A percentile compares a stretch with the other conserved stretches of the same genome.
Evolutionary conservation across 805 yeast species (phyloP).

Genomic region (Metschnikowia santaceciliae): DNA sequence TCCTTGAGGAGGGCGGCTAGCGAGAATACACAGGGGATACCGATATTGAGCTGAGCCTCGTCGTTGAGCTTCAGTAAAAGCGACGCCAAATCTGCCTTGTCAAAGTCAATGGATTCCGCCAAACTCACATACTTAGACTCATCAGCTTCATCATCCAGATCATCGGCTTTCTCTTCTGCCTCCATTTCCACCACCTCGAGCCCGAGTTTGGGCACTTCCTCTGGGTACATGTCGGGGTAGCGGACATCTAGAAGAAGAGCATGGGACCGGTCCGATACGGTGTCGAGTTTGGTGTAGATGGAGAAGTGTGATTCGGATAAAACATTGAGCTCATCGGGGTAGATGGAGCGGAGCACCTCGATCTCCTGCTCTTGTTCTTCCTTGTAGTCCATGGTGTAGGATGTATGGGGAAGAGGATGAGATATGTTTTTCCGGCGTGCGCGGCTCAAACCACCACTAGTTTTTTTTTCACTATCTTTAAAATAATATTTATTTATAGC

Average conservation of each 20-base stretch:
- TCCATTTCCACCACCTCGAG: conserved; percentile 31
- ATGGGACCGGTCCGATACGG: conserved; percentile 58
- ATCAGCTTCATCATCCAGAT: conserved; percentile 28
- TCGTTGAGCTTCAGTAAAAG: conserved; percentile 42
- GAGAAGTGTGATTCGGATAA: conserved; percentile 48
- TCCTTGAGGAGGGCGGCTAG: conserved; percentile 76
- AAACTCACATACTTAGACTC: conserved; percentile 43
- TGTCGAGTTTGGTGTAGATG: conserved; percentile 62
- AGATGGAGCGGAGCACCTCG: conserved; percentile 84
- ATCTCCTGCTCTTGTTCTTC: conserved; percentile 90
- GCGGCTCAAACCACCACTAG: background rate
- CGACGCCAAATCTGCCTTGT: conserved; percentile 40
- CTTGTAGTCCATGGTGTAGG: conserved; percentile 54
- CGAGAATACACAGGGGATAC: conserved; percentile 89
- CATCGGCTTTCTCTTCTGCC: conserved; percentile 37
- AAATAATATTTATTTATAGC: too few relatives aligned
- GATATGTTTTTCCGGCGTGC: conserved; percentile 1
- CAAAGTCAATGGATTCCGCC: conserved; percentile 57
- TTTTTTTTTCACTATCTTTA: too few relatives aligned
- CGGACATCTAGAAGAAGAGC: conserved; percentile 53
- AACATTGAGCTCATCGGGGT: conserved; percentile 80
- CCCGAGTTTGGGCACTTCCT: conserved; percentile 60
- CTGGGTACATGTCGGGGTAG: conserved; percentile 81
- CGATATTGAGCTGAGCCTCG: conserved; percentile 74
- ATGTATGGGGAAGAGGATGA: background rate